Conservation (phyloP, 768 basidiomycete species). For the Daedaleopsis nitida region DNA sequence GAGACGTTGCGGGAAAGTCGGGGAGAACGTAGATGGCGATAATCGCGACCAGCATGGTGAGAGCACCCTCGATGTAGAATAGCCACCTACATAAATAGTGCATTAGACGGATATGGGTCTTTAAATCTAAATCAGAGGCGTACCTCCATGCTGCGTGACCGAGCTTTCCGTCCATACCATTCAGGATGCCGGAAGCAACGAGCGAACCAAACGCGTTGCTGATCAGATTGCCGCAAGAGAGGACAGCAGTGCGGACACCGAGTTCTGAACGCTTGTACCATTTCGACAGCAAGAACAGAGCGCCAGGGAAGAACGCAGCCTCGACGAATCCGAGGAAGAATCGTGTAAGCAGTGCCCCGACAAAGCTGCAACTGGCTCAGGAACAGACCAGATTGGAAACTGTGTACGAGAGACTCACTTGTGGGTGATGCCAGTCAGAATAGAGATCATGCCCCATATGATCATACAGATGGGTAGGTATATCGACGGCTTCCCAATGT, state of each 20-base stretch:
- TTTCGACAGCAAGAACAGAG: slow-evolving; percentile 62
- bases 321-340: slow-evolving; percentile 69
- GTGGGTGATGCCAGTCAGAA: slow-evolving; percentile 42
- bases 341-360: slow-evolving; percentile 63
- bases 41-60: slow-evolving; percentile 57
- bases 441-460: slow-evolving; percentile 61
- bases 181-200: slow-evolving; percentile 75
- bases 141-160: slow-evolving; percentile 77
- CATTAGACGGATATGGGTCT: slow-evolving; percentile 2
- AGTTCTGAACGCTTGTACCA: slow-evolving; percentile 78
- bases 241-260: slow-evolving; percentile 65
- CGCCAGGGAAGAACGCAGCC: slow-evolving; percentile 72
- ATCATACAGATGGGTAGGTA: slow-evolving; percentile 71
- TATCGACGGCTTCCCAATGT: slow-evolving; percentile 66
- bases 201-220: slow-evolving; percentile 83
- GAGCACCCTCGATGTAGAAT: slow-evolving; percentile 66
- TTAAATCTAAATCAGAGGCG: slow-evolving; percentile 20
- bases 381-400: background rate
- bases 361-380: slow-evolving; percentile 40
- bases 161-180: slow-evolving; percentile 66
- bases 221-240: slow-evolving; percentile 73
- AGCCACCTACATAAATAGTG: slow-evolving; percentile 53
- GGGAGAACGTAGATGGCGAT: slow-evolving; percentile 67
- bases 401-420: slow-evolving; percentile 16
- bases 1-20: slow-evolving; percentile 66